Percentiles rank a stretch among this genome's conserved stretches.
phyloP scores from a whole-genome alignment of 805 yeast genomes.

The Pichia sporocuriosa region DNA sequence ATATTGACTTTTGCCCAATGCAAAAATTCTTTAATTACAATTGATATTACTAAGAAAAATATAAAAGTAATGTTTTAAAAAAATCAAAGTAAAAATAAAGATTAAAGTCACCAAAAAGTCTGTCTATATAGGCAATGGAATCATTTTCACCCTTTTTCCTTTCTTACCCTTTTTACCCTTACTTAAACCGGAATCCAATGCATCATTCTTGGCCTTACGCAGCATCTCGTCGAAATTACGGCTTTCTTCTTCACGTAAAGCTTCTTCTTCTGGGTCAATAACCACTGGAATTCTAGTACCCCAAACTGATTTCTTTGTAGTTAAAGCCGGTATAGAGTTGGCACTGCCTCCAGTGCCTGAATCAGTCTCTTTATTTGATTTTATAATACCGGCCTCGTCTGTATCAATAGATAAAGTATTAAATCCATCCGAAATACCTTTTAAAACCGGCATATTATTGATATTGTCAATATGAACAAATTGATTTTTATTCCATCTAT shows the following conservation, averaged over 20 bases:
- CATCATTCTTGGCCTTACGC: slow-evolving; percentile 44
- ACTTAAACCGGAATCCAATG: slow-evolving; percentile 25
- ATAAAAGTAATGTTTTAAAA: not conserved
- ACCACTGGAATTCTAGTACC: slow-evolving; percentile 54
- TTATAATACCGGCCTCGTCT: slow-evolving; percentile 6
- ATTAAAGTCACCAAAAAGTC: no score
- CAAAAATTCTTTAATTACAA: no score
- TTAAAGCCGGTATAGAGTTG: not conserved
- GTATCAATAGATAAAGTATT: slow-evolving; percentile 10
- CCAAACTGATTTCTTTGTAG: slow-evolving; percentile 51
- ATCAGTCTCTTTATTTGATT: slow-evolving; percentile 7
- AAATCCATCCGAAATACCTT: slow-evolving; percentile 14
- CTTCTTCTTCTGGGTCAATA: slow-evolving; percentile 30
- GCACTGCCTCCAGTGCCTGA: slow-evolving; percentile 10
- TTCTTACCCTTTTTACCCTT: slow-evolving; percentile 38
- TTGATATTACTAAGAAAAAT: not conserved
- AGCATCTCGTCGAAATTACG: slow-evolving; percentile 39
- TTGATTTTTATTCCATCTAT: slow-evolving; percentile 32
- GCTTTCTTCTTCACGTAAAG: slow-evolving; percentile 41
- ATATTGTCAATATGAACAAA: slow-evolving; percentile 29
- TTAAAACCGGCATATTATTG: slow-evolving; percentile 28
- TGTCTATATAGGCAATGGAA: slow-evolving; percentile 12
- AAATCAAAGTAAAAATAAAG: not conserved
- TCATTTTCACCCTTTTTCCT: slow-evolving; percentile 30
- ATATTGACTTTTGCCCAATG: no score